These are phyloP conservation scores for Cyclotella cryptica DNA, from an alignment of 108 stramenopile genomes.

Conservation along the genomic window DNA sequence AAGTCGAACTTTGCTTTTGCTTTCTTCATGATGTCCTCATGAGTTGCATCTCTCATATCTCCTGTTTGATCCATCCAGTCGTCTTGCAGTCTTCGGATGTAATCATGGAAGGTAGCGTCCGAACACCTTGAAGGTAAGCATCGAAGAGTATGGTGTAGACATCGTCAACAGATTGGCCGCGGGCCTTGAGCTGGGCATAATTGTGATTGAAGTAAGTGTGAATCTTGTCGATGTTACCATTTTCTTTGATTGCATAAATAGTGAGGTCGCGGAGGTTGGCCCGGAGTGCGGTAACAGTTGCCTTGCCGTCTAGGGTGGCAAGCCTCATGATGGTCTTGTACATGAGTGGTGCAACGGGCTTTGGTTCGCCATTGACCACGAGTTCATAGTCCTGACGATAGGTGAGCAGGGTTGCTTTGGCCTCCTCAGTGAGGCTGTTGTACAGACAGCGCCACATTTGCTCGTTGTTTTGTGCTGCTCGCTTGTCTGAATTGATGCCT, in stretches of 20 bases:
- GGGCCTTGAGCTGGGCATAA: neutral
- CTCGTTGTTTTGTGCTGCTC: constrained; percentile 11
- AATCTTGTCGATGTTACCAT: neutral
- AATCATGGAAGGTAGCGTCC: neutral
- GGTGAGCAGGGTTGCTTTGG: neutral
- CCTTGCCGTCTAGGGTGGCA: neutral
- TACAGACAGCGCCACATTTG: neutral
- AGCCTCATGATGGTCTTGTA: constrained; percentile 13
- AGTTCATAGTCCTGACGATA: neutral
- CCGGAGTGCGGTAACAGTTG: neutral
- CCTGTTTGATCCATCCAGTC: no score
- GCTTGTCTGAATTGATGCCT: neutral
- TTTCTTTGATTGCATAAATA: neutral
- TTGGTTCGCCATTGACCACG: no score
- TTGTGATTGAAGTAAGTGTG: neutral
- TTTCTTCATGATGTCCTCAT: neutral
- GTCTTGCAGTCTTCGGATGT: no score
- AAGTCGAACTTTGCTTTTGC: neutral
- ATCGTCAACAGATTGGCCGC: constrained; percentile 1
- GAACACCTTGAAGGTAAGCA: neutral
- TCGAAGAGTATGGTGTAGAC: neutral
- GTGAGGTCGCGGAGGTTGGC: neutral
- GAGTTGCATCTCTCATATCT: neutral
- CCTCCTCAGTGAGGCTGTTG: neutral
- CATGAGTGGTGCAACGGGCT: neutral